Base-by-base conservation (phyloP, 129 eudicot species). In the Solidago caesia region DNA sequence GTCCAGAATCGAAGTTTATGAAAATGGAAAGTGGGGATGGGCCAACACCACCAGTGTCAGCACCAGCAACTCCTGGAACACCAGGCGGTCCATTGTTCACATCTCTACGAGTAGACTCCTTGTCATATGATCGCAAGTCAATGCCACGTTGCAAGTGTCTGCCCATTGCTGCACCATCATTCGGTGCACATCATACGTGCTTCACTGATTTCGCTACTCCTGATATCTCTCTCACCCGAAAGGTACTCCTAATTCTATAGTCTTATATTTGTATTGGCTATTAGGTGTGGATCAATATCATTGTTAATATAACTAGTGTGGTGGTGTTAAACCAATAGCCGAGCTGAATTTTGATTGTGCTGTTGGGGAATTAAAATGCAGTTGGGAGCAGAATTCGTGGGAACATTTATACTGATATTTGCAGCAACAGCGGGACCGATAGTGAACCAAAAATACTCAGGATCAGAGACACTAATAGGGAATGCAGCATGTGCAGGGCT, bases 361-460 rank as follows among this genome's bases (percentile, higher is more conserved):
- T 60, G 42, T 4, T 58, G 53, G 5, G 53, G 39, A 7, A 33
- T 41, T 12, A 55, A 61, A 25, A 2, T 81, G 75, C 81, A 92
- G 97, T 67, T 89, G 44, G 96, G 93, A 29, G 98, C 98, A 42
- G 98, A 92, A 76, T 92, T 92, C 49, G 86, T 92, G 59, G 98
- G 98, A 42, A 89, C 98, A 6, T 92, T 92, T 82, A 92, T 92
- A 68, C 67, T 92, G 15, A 88, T 92, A 71, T 92, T 92, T 45
- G 96, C 84, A 2, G 98, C 95, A 7, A 84, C 95, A n/a, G 98
- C 98, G 5, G 98, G 86, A 41, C 94, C 98, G 4, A 89, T 92
- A 1, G 90, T 92, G 75, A 86, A 92, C 85, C 78, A 89, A 75
- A 92, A 89, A 48, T 89, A 87, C 72, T 9, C 79, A 6, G 91